These are phyloP conservation scores for Monosporascus sp. DNA, from an alignment of 2,329 filamentous ascomycete genomes.

Conservation along the genomic window DNA sequence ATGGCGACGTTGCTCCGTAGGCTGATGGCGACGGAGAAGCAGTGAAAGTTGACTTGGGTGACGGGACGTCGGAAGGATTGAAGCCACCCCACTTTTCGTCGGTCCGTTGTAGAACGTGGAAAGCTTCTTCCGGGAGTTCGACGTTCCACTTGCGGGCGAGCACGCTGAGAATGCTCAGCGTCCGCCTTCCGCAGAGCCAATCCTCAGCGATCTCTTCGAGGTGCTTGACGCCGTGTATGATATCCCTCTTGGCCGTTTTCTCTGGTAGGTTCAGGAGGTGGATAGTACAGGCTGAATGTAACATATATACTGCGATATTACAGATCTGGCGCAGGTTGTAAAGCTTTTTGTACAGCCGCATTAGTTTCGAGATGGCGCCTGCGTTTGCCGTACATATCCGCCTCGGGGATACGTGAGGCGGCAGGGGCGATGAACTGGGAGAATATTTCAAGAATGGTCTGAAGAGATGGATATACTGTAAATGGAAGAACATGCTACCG, in stretches of 20 bases:
- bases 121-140: constrained; percentile 78
- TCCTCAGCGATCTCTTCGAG: constrained; percentile 93
- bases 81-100: constrained; percentile 76
- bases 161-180: constrained; percentile 77
- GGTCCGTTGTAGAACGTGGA: constrained; percentile 66
- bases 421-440: constrained; percentile 73
- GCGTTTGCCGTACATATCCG: constrained; percentile 89
- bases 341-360: constrained; percentile 86
- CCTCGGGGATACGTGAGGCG: constrained; percentile 80
- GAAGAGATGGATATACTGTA: constrained; percentile 93
- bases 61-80: constrained; percentile 54
- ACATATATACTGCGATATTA: constrained; percentile 94
- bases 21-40: constrained; percentile 20
- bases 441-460: constrained; percentile 91
- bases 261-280: constrained; percentile 90
- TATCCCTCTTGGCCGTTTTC: constrained; percentile 82
- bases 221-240: constrained; percentile 84
- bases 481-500: constrained; percentile 89
- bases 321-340: constrained; percentile 91
- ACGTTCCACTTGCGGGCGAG: constrained; percentile 87
- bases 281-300: constrained; percentile 90
- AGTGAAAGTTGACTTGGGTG: constrained; percentile 34
- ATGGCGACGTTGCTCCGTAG: constrained; percentile 10
- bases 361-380: constrained; percentile 83
- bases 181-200: constrained; percentile 85